Evolutionary conservation across 257 asterid species (phyloP), one percentile per base, ranked within the genome.

Genomic region (Solanum rostratum): DNA sequence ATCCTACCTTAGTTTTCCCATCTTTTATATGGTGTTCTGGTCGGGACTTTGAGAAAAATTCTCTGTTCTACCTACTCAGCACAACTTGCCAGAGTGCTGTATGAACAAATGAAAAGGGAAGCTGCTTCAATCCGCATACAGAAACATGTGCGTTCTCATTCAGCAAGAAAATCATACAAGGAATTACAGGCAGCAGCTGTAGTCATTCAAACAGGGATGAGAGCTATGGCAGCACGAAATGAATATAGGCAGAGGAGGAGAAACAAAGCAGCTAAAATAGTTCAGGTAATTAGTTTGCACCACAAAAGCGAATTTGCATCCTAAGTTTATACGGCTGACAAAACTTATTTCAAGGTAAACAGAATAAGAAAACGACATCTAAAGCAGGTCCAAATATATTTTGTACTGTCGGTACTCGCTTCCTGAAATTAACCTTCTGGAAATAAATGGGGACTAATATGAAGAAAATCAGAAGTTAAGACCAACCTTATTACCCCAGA

Each of bases 91-190:
- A 93, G 95, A 63, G 88, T 85, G 87, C 90, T 91, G 39, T 95
- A 92, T 68, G 97, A 94, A 80, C 80, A 84, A 81, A 91, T 94
- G 94, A 94, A 93, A 89, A 91, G 92, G 88, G 97, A 94, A 84
- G 97, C 96, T 62, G 98, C 98, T 84, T 93, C 99, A 79, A 90
- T 93, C 83, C 91, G 94, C 71, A 92, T 96, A 87, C 99, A 96
- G 90, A 94, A 92, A 79, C 93, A 96, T 79, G 93, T 84, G 41
- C 97, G 97, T 57, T 91, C 94, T 66, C 93, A 74, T 86, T 90
- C 92, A 85, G 93, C 97, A 85, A 92, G 96, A 83, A 90, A 86
- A 85, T 88, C 93, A 63, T 96, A 94, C 87, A 89, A 70, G 83
- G 87, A 88, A 84, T 83, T 89, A 87, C 93, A 90, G 89, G 91